Base-by-base conservation (phyloP, 352 stramenopile genomes). In the Globisporangium spiculum region DNA sequence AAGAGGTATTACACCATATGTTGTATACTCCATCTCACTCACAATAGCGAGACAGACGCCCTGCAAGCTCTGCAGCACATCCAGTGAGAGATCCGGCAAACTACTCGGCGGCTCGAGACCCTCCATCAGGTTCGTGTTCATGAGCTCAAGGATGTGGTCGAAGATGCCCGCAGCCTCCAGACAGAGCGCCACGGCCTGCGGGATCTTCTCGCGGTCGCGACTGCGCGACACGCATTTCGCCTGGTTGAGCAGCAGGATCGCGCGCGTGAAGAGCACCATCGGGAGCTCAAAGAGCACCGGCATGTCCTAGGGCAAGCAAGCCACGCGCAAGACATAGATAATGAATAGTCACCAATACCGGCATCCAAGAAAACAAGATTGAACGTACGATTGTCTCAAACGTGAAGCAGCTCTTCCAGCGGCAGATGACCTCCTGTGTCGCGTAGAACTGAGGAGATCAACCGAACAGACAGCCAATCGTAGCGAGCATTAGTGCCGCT, bases 271-370 rank as follows among this genome's bases (percentile, higher is more conserved):
- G 30, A 79, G 68, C 12, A 79, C 26, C 22, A 82, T 83, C 26
- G 77, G 68, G 24, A 78, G 65, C 22, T 82, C 77, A 65, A 74
- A 61, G 30, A 79, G 68, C 8, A 79, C 26, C 22, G 74, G 67
- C 10, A 83, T 72, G 4, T 73, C 62, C 72, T 77, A 46, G 2
- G 2, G 14, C 3, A 10, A 22, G 16, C 1, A 20, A 68, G 12
- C 2, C 0, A 52, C 53, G 1, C 36, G 10, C 36, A 26, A 14
- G 50, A 12, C 8, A 63, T 4, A 5, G 4, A 48, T 8, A n/a
- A n/a, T 8, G 4, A 48, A 20, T 20, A 48, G 16, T 4, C 14
- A 10, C 12, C 10, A 52, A 41, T 14, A 41, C 12, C 12, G 34
- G 34, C 10, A 41, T 41, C 9, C 10, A 41, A 38, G 8, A 30